Percentiles rank a stretch among this genome's conserved stretches.
phyloP scores from a whole-genome alignment of 192 early-diverging fungal species.

The Mortierella antarctica region DNA sequence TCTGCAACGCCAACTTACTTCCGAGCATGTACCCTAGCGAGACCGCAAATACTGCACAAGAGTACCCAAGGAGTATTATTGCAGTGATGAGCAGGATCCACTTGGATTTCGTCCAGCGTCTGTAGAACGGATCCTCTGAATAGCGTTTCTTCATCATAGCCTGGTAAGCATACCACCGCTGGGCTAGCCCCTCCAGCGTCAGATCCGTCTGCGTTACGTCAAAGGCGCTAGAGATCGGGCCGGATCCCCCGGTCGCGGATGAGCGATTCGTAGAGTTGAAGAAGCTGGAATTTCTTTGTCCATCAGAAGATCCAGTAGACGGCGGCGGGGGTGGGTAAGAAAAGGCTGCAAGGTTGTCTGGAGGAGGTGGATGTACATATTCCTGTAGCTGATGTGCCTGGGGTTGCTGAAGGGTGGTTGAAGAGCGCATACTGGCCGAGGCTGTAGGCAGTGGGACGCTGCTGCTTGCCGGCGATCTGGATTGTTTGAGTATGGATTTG shows the following conservation, averaged over 20 bases:
- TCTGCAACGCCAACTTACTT: conserved; percentile 11
- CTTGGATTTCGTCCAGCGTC: conserved; percentile 44
- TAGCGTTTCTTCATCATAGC: conserved; percentile 32
- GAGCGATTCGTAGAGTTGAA: conserved; percentile 15
- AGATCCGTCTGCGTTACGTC: conserved; percentile 20
- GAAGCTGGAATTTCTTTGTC: background rate
- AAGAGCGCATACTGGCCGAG: background rate
- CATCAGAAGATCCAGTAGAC: background rate
- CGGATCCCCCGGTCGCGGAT: conserved; percentile 9
- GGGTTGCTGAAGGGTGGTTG: conserved; percentile 4
- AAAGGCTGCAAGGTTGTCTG: background rate
- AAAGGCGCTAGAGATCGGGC: conserved; percentile 1
- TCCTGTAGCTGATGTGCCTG: background rate
- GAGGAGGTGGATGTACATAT: background rate
- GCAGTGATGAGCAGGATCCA: conserved; percentile 13
- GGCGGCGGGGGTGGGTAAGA: conserved; percentile 15
- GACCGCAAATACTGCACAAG: conserved; percentile 2
- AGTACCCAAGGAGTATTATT: conserved; percentile 21
- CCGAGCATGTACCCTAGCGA: conserved; percentile 3
- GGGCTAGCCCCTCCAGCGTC: conserved; percentile 30
- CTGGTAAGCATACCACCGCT: conserved; percentile 41
- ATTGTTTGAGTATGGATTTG: conserved; percentile 20
- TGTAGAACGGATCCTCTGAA: conserved; percentile 36
- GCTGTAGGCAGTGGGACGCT: background rate
- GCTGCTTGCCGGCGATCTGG: background rate